Percentiles rank a stretch among this genome's conserved stretches.
These are phyloP conservation scores for Lathyrus oleraceus DNA, from an alignment of 306 rosid species.

Conservation along the genomic window DNA sequence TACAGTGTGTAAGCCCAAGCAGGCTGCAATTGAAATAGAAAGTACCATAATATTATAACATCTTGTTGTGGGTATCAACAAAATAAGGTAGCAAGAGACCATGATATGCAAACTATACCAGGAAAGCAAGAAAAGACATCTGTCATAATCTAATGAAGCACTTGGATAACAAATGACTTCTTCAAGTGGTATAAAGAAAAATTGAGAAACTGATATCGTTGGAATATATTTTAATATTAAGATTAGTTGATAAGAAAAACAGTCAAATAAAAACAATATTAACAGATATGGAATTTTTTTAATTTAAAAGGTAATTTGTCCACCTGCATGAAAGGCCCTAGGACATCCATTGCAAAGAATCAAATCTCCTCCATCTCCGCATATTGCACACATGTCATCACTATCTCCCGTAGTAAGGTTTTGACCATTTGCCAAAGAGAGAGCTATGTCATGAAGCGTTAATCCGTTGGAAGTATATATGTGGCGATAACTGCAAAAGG, in stretches of 20 bases:
- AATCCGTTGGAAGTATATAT: conserved; percentile 91
- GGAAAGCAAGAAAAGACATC: conserved; percentile 8
- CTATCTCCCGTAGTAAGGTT: conserved; percentile 86
- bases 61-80: not conserved
- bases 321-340: conserved; percentile 92
- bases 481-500: conserved; percentile 85
- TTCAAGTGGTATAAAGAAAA: not conserved
- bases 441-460: conserved; percentile 96
- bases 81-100: conserved; percentile 1
- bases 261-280: conserved; percentile 15
- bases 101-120: conserved; percentile 11
- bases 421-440: conserved; percentile 92
- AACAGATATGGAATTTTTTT: conserved; percentile 1
- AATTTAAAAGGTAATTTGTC: conserved; percentile 9
- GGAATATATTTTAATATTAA: not conserved
- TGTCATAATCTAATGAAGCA: not conserved
- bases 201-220: not conserved
- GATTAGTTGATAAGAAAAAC: not conserved
- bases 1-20: conserved; percentile 66
- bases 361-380: conserved; percentile 92
- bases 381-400: conserved; percentile 96
- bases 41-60: conserved; percentile 23
- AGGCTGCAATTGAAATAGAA: conserved; percentile 60
- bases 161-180: not conserved
- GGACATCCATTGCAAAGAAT: conserved; percentile 89